Conservation (phyloP, 306 rosid genomes). For the Cicer yamashitae region DNA sequence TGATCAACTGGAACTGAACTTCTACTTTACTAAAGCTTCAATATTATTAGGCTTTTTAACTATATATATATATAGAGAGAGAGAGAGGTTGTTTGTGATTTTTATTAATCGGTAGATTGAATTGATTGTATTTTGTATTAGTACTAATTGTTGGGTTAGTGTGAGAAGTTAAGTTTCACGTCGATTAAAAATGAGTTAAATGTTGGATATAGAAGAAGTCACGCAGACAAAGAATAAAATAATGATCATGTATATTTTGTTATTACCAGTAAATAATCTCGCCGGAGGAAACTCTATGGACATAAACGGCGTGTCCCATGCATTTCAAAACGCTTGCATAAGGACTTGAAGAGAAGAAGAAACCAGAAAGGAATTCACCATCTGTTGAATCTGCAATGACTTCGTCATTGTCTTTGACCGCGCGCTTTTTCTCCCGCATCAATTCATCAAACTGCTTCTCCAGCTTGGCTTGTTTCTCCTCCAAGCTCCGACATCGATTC, state of each 20-base stretch:
- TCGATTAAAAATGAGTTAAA: too few relatives aligned
- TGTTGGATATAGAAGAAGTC: too few relatives aligned
- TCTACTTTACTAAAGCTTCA: too few relatives aligned
- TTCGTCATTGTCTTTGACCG: background rate
- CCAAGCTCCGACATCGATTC: conserved; percentile 63
- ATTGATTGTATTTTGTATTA: background rate
- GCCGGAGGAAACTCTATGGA: conserved; percentile 55
- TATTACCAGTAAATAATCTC: conserved; percentile 75
- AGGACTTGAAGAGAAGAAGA: conserved; percentile 51
- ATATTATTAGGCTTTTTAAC: too few relatives aligned
- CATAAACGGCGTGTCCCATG: conserved; percentile 73
- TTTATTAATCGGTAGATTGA: background rate
- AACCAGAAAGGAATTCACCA: conserved; percentile 43
- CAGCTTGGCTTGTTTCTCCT: conserved; percentile 57
- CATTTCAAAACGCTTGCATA: conserved; percentile 58
- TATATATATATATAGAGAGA: too few relatives aligned
- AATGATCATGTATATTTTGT: background rate
- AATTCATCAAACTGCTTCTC: conserved; percentile 53
- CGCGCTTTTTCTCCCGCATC: conserved; percentile 33
- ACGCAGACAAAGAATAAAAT: background rate
- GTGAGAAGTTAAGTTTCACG: too few relatives aligned
- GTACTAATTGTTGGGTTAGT: too few relatives aligned
- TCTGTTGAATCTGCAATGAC: conserved; percentile 27
- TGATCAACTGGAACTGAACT: too few relatives aligned
- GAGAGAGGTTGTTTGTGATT: conserved; percentile 13